A percentile compares a stretch with the other conserved stretches of the same genome.
Evolutionary conservation across 2,329 filamentous ascomycete genomes (phyloP).

Genomic region (Dryadomyces quercus-mongolicae): DNA sequence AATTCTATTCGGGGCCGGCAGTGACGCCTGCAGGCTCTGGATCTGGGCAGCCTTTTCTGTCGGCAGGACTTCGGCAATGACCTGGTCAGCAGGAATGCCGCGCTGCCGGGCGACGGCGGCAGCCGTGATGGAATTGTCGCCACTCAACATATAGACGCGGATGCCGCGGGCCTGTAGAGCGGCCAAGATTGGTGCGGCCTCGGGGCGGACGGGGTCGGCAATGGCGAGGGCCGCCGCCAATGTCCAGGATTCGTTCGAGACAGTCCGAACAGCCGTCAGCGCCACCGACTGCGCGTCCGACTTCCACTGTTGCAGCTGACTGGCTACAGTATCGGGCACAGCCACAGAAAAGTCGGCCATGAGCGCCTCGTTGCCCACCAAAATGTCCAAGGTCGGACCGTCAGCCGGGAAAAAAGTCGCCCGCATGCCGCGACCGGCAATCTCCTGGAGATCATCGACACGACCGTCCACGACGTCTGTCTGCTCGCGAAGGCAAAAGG

Average conservation of each 20-base stretch:
- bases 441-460: slow-evolving; percentile 43
- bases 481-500: slow-evolving; percentile 36
- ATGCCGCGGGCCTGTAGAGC: slow-evolving; percentile 54
- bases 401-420: slow-evolving; percentile 27
- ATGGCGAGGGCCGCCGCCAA: slow-evolving; percentile 61
- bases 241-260: slow-evolving; percentile 22
- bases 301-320: slow-evolving; percentile 44
- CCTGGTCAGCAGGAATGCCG: slow-evolving; percentile 60
- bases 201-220: slow-evolving; percentile 67
- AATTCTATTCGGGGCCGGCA: slow-evolving; percentile 21
- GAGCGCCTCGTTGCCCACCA: slow-evolving; percentile 64
- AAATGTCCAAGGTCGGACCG: slow-evolving; percentile 30
- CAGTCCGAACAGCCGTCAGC: slow-evolving; percentile 29
- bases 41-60: slow-evolving; percentile 69
- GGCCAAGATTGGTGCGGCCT: slow-evolving; percentile 52
- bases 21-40: slow-evolving; percentile 44
- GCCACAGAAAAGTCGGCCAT: slow-evolving; percentile 38
- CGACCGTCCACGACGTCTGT: slow-evolving; percentile 11
- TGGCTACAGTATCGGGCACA: slow-evolving; percentile 23
- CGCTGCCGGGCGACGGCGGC: slow-evolving; percentile 63
- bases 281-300: slow-evolving; percentile 51
- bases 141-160: slow-evolving; percentile 83
- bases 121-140: slow-evolving; percentile 80
- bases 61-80: slow-evolving; percentile 80
- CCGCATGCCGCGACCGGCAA: slow-evolving; percentile 59